Percentiles rank a stretch among this genome's conserved stretches.
Evolutionary conservation across 306 rosid genomes (phyloP).

Genomic region (Trichosanthes cucumerina): DNA sequence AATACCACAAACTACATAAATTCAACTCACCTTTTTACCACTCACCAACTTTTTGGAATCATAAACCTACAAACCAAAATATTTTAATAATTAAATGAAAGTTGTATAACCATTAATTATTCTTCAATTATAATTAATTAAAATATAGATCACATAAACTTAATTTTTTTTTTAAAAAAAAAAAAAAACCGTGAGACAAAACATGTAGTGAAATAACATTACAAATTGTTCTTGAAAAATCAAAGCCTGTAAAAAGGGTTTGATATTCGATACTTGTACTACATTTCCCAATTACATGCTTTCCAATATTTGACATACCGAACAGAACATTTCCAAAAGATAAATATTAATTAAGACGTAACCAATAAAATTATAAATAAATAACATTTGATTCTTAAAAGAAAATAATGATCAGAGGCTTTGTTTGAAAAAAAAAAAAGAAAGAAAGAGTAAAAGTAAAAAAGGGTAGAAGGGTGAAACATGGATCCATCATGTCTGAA

Average conservation of each 20-base stretch:
- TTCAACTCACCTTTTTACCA: too few relatives aligned
- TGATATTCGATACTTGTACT: neutral
- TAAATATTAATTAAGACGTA: neutral
- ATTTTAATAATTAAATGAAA: too few relatives aligned
- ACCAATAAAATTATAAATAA: neutral
- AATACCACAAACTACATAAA: too few relatives aligned
- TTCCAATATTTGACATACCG: neutral
- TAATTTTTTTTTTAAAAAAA: too few relatives aligned
- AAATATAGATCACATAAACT: too few relatives aligned
- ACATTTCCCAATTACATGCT: neutral
- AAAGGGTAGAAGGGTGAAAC: neutral
- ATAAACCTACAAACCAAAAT: too few relatives aligned
- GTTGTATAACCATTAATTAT: neutral
- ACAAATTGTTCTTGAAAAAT: neutral
- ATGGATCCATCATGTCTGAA: constrained; percentile 43
- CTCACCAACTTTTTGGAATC: too few relatives aligned
- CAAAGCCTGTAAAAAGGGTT: neutral
- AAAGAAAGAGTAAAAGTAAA: neutral
- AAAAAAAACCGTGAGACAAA: too few relatives aligned
- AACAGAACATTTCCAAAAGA: neutral
- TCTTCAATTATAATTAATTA: neutral
- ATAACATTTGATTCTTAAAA: neutral
- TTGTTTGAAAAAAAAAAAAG: neutral
- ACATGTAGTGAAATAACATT: neutral
- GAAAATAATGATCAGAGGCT: neutral